Percentiles rank a stretch among this genome's conserved stretches.
phyloP scores from a whole-genome alignment of 108 stramenopile genomes.

The Cyclotella atomus region DNA sequence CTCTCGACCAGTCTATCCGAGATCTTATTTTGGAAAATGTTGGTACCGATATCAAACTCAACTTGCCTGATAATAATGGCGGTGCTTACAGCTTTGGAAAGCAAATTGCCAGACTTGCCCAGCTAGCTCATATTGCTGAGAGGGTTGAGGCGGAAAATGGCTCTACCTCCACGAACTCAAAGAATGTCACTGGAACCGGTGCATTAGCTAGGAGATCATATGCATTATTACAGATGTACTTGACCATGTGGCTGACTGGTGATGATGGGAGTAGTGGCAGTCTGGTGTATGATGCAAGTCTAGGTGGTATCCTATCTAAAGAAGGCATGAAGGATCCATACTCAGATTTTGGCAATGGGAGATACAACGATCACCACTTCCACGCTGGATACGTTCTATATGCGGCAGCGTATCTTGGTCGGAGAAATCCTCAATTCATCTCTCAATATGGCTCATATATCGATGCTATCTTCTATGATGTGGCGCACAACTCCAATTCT shows the following conservation, averaged over 20 bases:
- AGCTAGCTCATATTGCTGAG: conserved; percentile 74
- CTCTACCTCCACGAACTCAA: neutral
- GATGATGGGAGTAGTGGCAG: conserved; percentile 19
- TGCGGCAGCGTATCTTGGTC: conserved; percentile 77
- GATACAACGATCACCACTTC: conserved; percentile 75
- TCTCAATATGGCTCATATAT: conserved; percentile 65
- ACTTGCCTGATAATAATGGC: conserved; percentile 59
- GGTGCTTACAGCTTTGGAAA: conserved; percentile 89
- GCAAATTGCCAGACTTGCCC: conserved; percentile 79
- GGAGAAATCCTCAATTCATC: conserved; percentile 64
- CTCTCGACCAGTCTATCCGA: conserved; percentile 55
- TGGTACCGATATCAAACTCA: conserved; percentile 59
- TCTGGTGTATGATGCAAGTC: conserved; percentile 44
- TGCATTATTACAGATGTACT: conserved; percentile 40
- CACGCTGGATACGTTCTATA: conserved; percentile 77
- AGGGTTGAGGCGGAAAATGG: conserved; percentile 27
- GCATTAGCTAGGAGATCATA: conserved; percentile 13
- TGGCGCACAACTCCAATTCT: conserved; percentile 72
- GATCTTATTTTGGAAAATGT: conserved; percentile 60
- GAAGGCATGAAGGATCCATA: conserved; percentile 33
- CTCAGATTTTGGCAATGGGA: conserved; percentile 53
- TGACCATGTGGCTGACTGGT: conserved; percentile 40
- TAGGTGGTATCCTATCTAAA: conserved; percentile 52
- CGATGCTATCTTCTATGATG: conserved; percentile 78
- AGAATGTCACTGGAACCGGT: conserved; percentile 9